Evolutionary conservation across 2,329 filamentous ascomycete genomes (phyloP).

Genomic region (Fonsecaea nubica): DNA sequence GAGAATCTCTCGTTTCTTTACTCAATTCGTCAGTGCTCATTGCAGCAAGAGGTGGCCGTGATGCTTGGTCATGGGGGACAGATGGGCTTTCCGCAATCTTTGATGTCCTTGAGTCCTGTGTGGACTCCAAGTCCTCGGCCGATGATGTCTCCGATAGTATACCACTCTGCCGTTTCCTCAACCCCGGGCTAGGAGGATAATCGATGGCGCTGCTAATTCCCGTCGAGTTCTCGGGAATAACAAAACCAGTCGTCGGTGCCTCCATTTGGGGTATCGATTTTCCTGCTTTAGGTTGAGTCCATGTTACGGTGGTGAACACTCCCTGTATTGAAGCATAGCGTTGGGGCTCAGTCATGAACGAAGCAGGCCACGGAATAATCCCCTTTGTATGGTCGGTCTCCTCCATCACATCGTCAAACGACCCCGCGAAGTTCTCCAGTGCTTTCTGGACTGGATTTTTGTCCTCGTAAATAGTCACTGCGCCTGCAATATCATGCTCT

Average conservation of each 20-base stretch:
- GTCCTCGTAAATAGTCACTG: neutral
- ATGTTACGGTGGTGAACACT: neutral
- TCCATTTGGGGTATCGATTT: neutral
- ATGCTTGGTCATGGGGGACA: too few species aligned
- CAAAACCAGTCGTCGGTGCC: neutral
- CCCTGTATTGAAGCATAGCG: neutral
- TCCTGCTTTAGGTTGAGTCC: neutral
- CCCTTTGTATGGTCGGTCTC: neutral
- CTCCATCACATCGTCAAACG: neutral
- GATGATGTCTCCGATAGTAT: neutral
- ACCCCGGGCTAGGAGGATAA: constrained; percentile 18
- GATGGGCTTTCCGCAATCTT: neutral
- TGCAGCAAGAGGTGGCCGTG: too few species aligned
- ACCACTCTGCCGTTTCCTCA: constrained; percentile 16
- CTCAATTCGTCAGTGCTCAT: too few species aligned
- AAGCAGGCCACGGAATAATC: neutral
- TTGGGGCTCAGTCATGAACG: neutral
- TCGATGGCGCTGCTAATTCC: constrained; percentile 23
- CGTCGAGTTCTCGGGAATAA: neutral
- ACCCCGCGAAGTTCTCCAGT: neutral
- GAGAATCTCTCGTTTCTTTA: neutral
- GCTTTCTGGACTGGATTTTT: neutral
- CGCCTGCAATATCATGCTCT: neutral
- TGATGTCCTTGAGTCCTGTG: neutral
- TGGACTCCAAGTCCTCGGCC: neutral